phyloP scores from a whole-genome alignment of 192 early-diverging fungal species.

The Coemansia sp. region DNA sequence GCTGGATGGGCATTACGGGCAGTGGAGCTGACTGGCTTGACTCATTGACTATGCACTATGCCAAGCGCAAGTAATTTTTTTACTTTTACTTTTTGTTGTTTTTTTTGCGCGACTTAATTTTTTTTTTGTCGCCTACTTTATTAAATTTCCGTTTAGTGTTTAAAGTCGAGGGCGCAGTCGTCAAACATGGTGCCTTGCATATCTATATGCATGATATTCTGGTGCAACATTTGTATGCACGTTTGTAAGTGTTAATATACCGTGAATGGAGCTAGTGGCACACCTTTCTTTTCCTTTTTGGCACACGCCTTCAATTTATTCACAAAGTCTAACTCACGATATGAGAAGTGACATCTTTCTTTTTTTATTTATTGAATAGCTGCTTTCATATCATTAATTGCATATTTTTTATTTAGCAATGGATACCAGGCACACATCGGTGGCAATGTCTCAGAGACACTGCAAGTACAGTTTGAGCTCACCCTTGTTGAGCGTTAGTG shows the following conservation, averaged over 20 bases:
- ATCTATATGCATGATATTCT: neutral
- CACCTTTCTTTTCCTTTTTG: neutral
- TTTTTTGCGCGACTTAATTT: neutral
- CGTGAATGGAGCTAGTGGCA: neutral
- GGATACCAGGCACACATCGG: neutral
- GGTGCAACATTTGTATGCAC: neutral
- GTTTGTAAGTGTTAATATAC: neutral
- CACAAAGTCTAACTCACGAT: neutral
- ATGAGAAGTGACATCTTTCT: neutral
- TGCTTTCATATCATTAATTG: neutral
- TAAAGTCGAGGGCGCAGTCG: conserved; percentile 4
- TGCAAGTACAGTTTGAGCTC: neutral
- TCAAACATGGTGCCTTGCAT: conserved; percentile 11
- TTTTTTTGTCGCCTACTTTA: conserved; percentile 1
- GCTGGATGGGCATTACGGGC: conserved; percentile 62
- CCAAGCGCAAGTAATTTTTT: conserved; percentile 16
- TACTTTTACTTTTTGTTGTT: too few relatives aligned
- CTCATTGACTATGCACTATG: conserved; percentile 59
- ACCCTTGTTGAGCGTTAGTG: neutral
- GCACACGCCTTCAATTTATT: neutral
- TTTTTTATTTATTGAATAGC: neutral
- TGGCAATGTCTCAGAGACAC: neutral
- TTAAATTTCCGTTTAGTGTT: neutral
- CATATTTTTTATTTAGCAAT: too few relatives aligned
- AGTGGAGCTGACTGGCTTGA: conserved; percentile 60